Evolutionary conservation across 164 flowering plant species (phyloP).

Genomic region (Vitis amurensis): DNA sequence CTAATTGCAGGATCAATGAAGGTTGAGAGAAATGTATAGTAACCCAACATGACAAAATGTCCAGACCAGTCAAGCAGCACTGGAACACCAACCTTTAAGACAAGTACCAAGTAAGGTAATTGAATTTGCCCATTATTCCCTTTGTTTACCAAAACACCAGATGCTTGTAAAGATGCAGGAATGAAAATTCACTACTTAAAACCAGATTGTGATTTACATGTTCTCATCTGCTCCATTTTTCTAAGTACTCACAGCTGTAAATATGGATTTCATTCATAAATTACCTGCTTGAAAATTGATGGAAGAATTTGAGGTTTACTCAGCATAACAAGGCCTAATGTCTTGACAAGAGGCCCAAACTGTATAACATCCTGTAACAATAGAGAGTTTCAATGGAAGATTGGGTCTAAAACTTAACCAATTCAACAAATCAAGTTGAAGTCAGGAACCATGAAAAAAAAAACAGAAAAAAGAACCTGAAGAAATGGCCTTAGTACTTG

Average conservation of each 20-base stretch:
- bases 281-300: constrained; percentile 87
- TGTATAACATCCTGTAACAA: constrained; percentile 84
- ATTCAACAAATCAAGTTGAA: neutral
- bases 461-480: constrained; percentile 49
- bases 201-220: too few species aligned
- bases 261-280: neutral
- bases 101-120: neutral
- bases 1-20: constrained; percentile 70
- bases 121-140: neutral
- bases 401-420: neutral
- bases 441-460: neutral
- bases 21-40: constrained; percentile 78
- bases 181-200: neutral
- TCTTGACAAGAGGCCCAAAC: constrained; percentile 87
- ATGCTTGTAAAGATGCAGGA: neutral
- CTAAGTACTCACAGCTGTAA: too few species aligned
- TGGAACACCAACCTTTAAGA: constrained; percentile 74
- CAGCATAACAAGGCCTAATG: constrained; percentile 80
- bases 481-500: constrained; percentile 94
- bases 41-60: constrained; percentile 84
- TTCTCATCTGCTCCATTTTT: too few species aligned
- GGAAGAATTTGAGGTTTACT: constrained; percentile 83
- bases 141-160: neutral
- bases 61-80: constrained; percentile 87
- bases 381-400: neutral